Evolutionary conservation across 352 stramenopile species (phyloP), one percentile per base, ranked within the genome.

Genomic region (Phytopythium boreale): DNA sequence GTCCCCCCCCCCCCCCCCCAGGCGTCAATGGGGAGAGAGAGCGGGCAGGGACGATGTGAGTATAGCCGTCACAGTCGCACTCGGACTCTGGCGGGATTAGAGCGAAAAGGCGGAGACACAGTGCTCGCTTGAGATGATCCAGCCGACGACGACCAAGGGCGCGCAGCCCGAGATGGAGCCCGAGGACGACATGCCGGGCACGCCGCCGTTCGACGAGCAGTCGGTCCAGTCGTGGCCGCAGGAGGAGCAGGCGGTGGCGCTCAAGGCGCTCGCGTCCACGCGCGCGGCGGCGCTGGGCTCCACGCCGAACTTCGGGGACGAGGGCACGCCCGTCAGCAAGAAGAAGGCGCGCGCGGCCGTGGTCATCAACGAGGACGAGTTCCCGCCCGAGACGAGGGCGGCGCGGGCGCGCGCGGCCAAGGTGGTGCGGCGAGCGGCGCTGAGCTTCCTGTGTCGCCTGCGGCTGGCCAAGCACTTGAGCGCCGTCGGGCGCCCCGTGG

Each of bases 401-500:
- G 66, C 66, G n/a, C 80, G 81, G 39, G 74, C 73, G 4, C 20
- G 15, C 8, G 80, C 80, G 5, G 80, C 77, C 0, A 20, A 31
- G 9, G 56, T 84, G 10, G 37, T 79, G 0, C 79, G 89, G 50
- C 70, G 78, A 19, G 62, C 65, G 2, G 60, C 75, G 2, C 74
- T 75, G 4, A 70, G 71, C 37, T 88, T 88, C 49, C 46, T 85
- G 55, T 66, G 71, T 11, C 68, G 70, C 29, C 59, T 58, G 43
- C 60, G 60, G 22, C 56, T 89, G 12, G 75, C 71, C 15, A 75
- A 66, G 20, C 68, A 71, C 0, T 69, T 79, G n/a, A 92, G 82
- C 50, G 79, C 82, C 1, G 70, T 87, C 0, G 82, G 84, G 0
- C 77, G 82, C 1, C 84, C 84, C 1, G 84, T 87, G 20, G 79